These are phyloP conservation scores for Hemileccinum hortonii DNA, from an alignment of 1,284 basidiomycete species.

Conservation along the genomic window DNA sequence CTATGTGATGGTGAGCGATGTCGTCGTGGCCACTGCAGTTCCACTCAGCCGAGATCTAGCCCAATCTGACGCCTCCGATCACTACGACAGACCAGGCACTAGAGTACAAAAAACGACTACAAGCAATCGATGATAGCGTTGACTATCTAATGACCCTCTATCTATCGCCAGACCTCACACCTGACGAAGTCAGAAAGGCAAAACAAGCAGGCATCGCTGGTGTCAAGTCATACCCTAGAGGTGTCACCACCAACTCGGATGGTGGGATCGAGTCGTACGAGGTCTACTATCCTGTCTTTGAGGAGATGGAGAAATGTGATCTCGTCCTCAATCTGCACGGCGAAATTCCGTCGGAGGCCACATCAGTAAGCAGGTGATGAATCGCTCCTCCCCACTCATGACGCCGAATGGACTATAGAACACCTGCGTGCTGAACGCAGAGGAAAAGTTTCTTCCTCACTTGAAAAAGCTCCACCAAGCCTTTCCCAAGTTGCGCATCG, in stretches of 20 bases:
- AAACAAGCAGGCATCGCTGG: slow-evolving; percentile 86
- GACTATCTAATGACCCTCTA: slow-evolving; percentile 97
- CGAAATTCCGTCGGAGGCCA: slow-evolving; percentile 90
- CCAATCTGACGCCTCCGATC: slow-evolving; percentile 93
- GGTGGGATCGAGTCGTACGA: slow-evolving; percentile 97
- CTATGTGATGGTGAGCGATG: slow-evolving; percentile 86
- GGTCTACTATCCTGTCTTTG: slow-evolving; percentile 92
- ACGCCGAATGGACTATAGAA: slow-evolving; percentile 51
- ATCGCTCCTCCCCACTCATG: slow-evolving; percentile 1
- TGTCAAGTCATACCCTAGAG: slow-evolving; percentile 96
- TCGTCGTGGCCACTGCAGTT: slow-evolving; percentile 3
- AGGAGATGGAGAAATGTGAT: slow-evolving; percentile 89
- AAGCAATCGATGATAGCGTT: slow-evolving; percentile 74
- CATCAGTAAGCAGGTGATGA: slow-evolving; percentile 52
- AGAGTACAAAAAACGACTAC: slow-evolving; percentile 75
- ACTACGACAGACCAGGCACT: slow-evolving; percentile 83
- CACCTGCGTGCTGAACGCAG: slow-evolving; percentile 93
- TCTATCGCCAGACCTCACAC: slow-evolving; percentile 87
- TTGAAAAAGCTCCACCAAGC: slow-evolving; percentile 77
- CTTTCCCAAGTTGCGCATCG: slow-evolving; percentile 94
- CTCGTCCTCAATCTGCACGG: slow-evolving; percentile 98
- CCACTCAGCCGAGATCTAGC: slow-evolving; percentile 49
- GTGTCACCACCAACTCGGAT: slow-evolving; percentile 97
- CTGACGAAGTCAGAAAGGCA: slow-evolving; percentile 89
- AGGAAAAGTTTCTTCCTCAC: slow-evolving; percentile 88